Conservation (phyloP, 2,329 filamentous ascomycete genomes). For the Davidsoniella neocaledoniae region DNA sequence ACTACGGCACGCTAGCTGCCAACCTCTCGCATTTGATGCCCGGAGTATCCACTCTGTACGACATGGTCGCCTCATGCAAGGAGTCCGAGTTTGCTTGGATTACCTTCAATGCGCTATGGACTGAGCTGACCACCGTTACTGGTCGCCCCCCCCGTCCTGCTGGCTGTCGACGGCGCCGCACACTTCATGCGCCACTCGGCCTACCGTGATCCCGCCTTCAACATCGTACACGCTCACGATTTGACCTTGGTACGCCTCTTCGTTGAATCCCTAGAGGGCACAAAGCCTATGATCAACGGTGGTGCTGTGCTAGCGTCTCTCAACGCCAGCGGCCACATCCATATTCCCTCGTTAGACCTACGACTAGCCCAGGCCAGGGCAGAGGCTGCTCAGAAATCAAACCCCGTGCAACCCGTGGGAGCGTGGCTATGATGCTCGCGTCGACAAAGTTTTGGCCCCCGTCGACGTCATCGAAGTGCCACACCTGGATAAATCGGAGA, state of each 20-base stretch:
- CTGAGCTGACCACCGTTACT: constrained; percentile 46
- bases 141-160: constrained; percentile 43
- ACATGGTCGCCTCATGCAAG: constrained; percentile 52
- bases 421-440: constrained; percentile 38
- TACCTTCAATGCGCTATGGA: constrained; percentile 66
- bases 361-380: constrained; percentile 42
- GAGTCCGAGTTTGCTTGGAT: constrained; percentile 67
- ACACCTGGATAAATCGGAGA: constrained; percentile 58
- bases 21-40: constrained; percentile 38
- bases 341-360: constrained; percentile 49
- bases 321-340: constrained; percentile 52
- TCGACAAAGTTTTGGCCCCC: constrained; percentile 34
- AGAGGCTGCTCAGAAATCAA: constrained; percentile 21
- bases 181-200: constrained; percentile 65
- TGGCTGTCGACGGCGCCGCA: constrained; percentile 61
- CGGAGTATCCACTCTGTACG: constrained; percentile 45
- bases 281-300: constrained; percentile 46
- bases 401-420: constrained; percentile 34
- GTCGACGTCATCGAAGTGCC: constrained; percentile 40
- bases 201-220: constrained; percentile 56
- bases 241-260: constrained; percentile 62
- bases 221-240: constrained; percentile 73
- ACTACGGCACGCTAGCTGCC: constrained; percentile 25
- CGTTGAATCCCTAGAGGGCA: constrained; percentile 51
- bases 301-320: constrained; percentile 63